A percentile compares a stretch with the other conserved stretches of the same genome.
Conservation (phyloP, 75 land plant species). For the Pinus tabuliformis region DNA sequence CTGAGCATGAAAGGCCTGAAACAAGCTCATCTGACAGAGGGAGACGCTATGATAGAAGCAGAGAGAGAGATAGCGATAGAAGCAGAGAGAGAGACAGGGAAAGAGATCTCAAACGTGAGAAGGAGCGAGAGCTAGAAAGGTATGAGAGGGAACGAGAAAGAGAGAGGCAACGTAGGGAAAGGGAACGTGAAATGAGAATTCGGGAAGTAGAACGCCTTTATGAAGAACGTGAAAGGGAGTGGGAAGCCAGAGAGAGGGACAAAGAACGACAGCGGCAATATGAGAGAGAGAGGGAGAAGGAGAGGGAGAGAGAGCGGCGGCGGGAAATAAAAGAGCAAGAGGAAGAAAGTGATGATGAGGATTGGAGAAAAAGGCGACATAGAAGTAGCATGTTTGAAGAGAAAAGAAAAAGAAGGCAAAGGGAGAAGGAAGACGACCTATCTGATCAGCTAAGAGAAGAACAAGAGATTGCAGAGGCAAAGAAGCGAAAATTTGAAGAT, state of each 20-base stretch:
- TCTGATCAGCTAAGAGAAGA: conserved; percentile 76
- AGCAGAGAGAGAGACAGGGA: conserved; percentile 55
- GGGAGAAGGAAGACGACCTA: conserved; percentile 90
- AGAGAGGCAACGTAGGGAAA: conserved; percentile 77
- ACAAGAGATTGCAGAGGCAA: conserved; percentile 81
- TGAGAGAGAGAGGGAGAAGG: conserved; percentile 96
- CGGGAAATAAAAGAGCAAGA: conserved; percentile 74
- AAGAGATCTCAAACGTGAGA: conserved; percentile 70
- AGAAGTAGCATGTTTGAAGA: conserved; percentile 64
- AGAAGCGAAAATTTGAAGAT: conserved; percentile 55
- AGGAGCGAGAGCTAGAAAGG: conserved; percentile 85
- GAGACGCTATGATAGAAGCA: conserved; percentile 52
- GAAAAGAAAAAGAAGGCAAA: conserved; percentile 55
- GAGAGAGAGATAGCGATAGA: conserved; percentile 55
- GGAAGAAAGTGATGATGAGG: conserved; percentile 80
- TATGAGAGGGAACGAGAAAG: conserved; percentile 87
- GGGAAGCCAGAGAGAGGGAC: conserved; percentile 93
- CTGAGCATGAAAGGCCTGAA: conserved; percentile 64
- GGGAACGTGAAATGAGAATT: conserved; percentile 64
- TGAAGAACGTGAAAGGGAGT: conserved; percentile 76
- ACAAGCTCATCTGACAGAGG: conserved; percentile 73
- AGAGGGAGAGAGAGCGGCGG: conserved; percentile 69
- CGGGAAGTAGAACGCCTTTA: conserved; percentile 80
- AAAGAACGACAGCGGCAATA: conserved; percentile 73
- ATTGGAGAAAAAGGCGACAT: conserved; percentile 63